Percentiles rank a stretch among this genome's conserved stretches.
phyloP scores from a whole-genome alignment of 768 basidiomycete species.

The Mrakia blollopis region DNA sequence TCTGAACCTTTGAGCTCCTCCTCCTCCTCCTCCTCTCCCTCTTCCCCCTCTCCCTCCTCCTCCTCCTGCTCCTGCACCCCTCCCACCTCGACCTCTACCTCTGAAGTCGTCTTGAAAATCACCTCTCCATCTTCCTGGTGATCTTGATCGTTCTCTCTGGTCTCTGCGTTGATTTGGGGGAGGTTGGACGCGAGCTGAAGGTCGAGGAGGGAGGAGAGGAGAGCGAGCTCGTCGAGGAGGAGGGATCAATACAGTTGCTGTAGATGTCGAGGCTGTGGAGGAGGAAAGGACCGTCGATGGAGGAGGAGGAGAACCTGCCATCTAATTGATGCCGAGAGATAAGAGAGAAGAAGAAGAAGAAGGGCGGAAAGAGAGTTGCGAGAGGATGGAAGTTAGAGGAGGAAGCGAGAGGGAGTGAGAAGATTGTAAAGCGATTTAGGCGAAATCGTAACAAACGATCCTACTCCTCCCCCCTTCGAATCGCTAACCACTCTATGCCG shows the following conservation, averaged over 20 bases:
- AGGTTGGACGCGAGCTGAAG: background rate
- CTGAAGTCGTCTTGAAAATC: background rate
- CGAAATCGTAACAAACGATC: background rate
- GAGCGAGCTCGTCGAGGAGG: slow-evolving; percentile 7
- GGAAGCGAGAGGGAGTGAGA: background rate
- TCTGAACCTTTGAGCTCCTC: background rate
- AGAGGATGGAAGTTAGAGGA: background rate
- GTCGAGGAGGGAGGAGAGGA: background rate
- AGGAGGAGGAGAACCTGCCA: background rate
- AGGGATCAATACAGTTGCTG: background rate
- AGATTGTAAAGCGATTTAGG: background rate
- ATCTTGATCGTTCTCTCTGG: background rate
- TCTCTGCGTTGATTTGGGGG: background rate
- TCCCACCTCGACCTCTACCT: background rate
- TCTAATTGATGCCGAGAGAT: background rate
- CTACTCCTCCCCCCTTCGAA: too few relatives aligned
- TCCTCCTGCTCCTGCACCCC: background rate
- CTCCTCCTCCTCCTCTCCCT: background rate
- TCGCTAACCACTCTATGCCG: background rate
- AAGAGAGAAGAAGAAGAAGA: background rate
- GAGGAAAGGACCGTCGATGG: background rate
- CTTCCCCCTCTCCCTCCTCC: background rate
- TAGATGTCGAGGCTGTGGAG: background rate
- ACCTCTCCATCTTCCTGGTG: background rate
- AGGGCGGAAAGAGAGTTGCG: background rate